Base-by-base conservation (phyloP, 2,329 filamentous ascomycete species). In the Aureobasidium uvarum region DNA sequence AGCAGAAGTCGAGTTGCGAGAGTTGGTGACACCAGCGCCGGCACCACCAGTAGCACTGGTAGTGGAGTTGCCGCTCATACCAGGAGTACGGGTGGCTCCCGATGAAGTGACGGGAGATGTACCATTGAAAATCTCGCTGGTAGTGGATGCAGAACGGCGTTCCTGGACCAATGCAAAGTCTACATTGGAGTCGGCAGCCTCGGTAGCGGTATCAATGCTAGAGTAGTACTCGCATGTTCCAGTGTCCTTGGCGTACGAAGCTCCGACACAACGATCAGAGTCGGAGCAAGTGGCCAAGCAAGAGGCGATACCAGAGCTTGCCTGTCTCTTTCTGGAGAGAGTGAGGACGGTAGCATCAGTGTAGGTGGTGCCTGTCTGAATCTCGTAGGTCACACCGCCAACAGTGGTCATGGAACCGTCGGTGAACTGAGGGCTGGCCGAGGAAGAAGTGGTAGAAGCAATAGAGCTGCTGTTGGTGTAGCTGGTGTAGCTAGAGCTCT, bases 241-340 rank as follows among this genome's bases (percentile, higher is more conserved):
- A 25, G 25, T 25, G 25, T 25, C 25, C 25, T 25, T 25, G 2
- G 25, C 25, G 25, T 25, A 25, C 25, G 25, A 25, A 4, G 25
- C 25, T 25, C 25, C 25, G 25, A 25, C 25, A 25, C 25, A 25
- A 25, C 25, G 25, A 25, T 25, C 25, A 25, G 25, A 25, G 25
- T 25, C 25, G 25, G 25, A 25, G 25, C 25, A 25, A 25, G 25
- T 25, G 25, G 25, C 25, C 55, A 66, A 31, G 39, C 64, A 66
- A 7, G 36, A 23, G 1, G 14, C 3, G n/a, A 66, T 58, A n/a
- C 33, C 5, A 18, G 60, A 43, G 28, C 16, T 20, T 10, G 60
- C 36, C 60, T 63, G 60, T 63, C 60, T 63, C 48, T 45, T 63
- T 63, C 60, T 63, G 14, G 33, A 4, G 3, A 63, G 59, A 14